These are phyloP conservation scores for Nephelium lappaceum DNA, from an alignment of 345 rosid species.

Conservation along the genomic window DNA sequence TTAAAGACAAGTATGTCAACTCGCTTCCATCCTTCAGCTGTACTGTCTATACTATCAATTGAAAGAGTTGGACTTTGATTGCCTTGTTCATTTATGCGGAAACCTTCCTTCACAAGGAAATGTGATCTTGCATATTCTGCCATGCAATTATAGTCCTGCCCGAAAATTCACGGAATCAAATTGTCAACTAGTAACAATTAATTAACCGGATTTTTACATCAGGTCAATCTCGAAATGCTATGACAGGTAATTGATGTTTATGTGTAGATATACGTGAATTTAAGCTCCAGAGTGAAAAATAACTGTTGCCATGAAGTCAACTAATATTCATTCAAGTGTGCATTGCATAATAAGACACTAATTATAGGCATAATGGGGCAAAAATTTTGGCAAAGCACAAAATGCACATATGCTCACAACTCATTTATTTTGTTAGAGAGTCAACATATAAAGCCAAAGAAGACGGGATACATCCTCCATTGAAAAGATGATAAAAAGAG, in stretches of 20 bases:
- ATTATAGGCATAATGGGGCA: neutral
- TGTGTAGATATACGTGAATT: neutral
- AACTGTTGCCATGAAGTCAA: neutral
- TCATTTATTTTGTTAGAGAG: neutral
- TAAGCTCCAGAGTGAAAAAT: neutral
- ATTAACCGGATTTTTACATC: neutral
- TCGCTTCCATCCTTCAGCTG: constrained; percentile 64
- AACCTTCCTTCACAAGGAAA: constrained; percentile 94
- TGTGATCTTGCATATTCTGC: constrained; percentile 92
- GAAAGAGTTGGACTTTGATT: constrained; percentile 79
- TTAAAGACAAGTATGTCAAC: constrained; percentile 90
- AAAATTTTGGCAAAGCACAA: neutral
- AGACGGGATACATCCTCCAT: too few relatives aligned
- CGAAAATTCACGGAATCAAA: constrained; percentile 25
- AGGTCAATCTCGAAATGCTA: constrained; percentile 2
- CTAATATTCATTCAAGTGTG: neutral
- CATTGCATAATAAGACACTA: neutral
- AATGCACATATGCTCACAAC: neutral
- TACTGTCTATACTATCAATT: constrained; percentile 82
- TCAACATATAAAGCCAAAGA: too few relatives aligned
- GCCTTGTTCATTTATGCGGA: constrained; percentile 67
- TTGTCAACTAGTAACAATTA: neutral
- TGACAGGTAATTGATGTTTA: neutral
- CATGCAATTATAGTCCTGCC: constrained; percentile 80
- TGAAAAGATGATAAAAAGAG: too few relatives aligned